These are phyloP conservation scores for Hawksworthiomyces lignivorus DNA, from an alignment of 2,329 filamentous ascomycete species.

Conservation along the genomic window DNA sequence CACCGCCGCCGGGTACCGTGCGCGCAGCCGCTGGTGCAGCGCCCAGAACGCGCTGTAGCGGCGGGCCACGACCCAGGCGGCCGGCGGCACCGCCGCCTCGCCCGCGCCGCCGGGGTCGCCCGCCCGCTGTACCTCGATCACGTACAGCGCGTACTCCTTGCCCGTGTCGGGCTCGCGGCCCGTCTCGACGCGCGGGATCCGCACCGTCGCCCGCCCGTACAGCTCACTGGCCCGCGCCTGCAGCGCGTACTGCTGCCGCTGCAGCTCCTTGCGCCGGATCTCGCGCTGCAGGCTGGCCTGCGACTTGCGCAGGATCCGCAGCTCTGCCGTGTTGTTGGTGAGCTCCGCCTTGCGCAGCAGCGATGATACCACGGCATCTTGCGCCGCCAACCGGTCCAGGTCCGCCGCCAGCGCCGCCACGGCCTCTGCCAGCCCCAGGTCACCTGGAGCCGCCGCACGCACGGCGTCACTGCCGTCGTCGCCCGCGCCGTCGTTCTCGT, in stretches of 20 bases:
- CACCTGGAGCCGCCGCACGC: conserved; percentile 88
- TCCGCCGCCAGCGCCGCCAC: conserved; percentile 82
- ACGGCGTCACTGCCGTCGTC: conserved; percentile 70
- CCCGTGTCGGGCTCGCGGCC: conserved; percentile 73
- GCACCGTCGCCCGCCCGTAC: conserved; percentile 82
- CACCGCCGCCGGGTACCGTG: conserved; percentile 79
- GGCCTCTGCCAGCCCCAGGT: conserved; percentile 86
- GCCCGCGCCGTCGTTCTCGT: conserved; percentile 33
- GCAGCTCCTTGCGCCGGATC: conserved; percentile 87
- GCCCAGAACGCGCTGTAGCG: conserved; percentile 97
- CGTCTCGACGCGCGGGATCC: conserved; percentile 87
- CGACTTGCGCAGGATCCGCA: conserved; percentile 87
- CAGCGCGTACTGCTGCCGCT: conserved; percentile 91
- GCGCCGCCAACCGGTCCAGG: conserved; percentile 79
- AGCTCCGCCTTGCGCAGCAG: conserved; percentile 89
- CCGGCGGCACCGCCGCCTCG: neutral
- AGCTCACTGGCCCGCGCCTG: conserved; percentile 97
- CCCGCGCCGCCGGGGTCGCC: neutral
- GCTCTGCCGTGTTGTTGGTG: conserved; percentile 90
- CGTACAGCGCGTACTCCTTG: conserved; percentile 86
- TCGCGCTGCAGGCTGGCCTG: conserved; percentile 89
- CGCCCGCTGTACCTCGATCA: conserved; percentile 74
- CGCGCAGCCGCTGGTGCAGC: conserved; percentile 79
- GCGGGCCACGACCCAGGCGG: conserved; percentile 85
- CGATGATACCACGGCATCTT: conserved; percentile 87